Percentiles rank a stretch among this genome's conserved stretches.
phyloP scores from a whole-genome alignment of 2,329 filamentous ascomycete genomes.

The Phaeophleospora eucalypticola region DNA sequence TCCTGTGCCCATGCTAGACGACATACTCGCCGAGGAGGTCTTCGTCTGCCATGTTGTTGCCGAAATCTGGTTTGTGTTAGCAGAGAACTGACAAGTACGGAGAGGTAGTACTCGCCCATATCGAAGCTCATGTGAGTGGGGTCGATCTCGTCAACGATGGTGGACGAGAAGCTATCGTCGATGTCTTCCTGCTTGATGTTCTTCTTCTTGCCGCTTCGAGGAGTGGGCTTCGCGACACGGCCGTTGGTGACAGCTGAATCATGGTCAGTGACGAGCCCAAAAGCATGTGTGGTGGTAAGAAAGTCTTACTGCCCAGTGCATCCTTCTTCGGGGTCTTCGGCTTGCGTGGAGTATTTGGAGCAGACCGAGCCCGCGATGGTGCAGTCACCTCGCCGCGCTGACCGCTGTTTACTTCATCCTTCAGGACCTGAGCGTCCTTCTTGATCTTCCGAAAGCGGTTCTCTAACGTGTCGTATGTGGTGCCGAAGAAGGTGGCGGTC shows the following conservation, averaged over 20 bases:
- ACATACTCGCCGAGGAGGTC: neutral
- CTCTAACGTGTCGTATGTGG: conserved; percentile 48
- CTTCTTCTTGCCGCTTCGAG: conserved; percentile 21
- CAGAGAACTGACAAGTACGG: neutral
- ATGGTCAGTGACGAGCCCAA: neutral
- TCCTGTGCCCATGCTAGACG: neutral
- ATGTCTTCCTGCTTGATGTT: conserved; percentile 25
- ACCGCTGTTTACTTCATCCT: conserved; percentile 24
- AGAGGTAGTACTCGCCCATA: neutral
- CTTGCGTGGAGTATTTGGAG: conserved; percentile 22
- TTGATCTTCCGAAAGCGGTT: conserved; percentile 45
- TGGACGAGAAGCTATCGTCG: neutral
- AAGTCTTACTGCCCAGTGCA: conserved; percentile 16
- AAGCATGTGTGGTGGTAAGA: too few relatives aligned
- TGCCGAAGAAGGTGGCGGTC: conserved; percentile 44
- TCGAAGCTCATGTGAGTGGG: neutral
- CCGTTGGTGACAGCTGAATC: conserved; percentile 23
- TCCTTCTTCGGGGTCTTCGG: conserved; percentile 24
- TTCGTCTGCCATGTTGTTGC: neutral
- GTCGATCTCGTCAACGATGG: neutral
- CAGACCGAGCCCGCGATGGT: conserved; percentile 7
- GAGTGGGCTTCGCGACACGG: conserved; percentile 23
- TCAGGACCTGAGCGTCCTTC: conserved; percentile 34
- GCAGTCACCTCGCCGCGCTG: conserved; percentile 17
- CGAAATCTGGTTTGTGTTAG: neutral